Percentiles rank a stretch among this genome's conserved stretches.
Conservation (phyloP, 1,139 yeast species). For the Tardiomyces blankii region DNA sequence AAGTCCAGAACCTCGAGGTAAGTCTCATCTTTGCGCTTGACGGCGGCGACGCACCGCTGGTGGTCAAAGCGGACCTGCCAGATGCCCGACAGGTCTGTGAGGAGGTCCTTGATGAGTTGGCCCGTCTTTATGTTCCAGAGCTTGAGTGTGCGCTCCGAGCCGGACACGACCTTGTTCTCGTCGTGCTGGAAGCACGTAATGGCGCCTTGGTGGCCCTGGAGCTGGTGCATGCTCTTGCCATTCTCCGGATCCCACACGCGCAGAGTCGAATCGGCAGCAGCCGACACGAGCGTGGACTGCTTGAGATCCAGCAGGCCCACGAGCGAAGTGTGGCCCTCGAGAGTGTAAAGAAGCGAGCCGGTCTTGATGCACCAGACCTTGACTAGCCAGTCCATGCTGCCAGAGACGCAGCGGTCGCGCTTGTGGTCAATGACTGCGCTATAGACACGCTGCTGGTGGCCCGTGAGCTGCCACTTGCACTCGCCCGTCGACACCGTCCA, state of each 20-base stretch:
- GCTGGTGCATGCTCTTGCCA: conserved; percentile 56
- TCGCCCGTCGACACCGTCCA: conserved; percentile 77
- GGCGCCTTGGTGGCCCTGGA: conserved; percentile 80
- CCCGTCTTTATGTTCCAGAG: conserved; percentile 81
- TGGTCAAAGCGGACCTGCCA: conserved; percentile 93
- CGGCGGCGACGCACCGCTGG: conserved; percentile 84
- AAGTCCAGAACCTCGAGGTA: conserved; percentile 79
- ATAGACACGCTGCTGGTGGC: conserved; percentile 82
- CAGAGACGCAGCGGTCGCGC: conserved; percentile 75
- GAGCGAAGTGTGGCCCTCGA: conserved; percentile 79
- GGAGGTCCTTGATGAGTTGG: conserved; percentile 57
- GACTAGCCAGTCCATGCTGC: conserved; percentile 84
- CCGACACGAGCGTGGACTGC: conserved; percentile 75
- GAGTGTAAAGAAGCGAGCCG: conserved; percentile 53
- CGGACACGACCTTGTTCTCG: conserved; percentile 74
- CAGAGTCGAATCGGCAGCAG: conserved; percentile 90
- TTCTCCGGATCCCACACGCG: conserved; percentile 86
- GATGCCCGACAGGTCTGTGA: conserved; percentile 56
- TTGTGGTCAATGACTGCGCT: conserved; percentile 72
- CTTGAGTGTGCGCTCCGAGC: conserved; percentile 74
- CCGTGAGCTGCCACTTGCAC: conserved; percentile 64
- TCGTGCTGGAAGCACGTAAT: conserved; percentile 92
- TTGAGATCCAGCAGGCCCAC: conserved; percentile 81
- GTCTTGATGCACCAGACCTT: conserved; percentile 81
- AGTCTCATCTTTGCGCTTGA: conserved; percentile 61